A percentile compares a stretch with the other conserved stretches of the same genome.
Conservation (phyloP, 306 rosid species). For the Mucuna pruriens region DNA sequence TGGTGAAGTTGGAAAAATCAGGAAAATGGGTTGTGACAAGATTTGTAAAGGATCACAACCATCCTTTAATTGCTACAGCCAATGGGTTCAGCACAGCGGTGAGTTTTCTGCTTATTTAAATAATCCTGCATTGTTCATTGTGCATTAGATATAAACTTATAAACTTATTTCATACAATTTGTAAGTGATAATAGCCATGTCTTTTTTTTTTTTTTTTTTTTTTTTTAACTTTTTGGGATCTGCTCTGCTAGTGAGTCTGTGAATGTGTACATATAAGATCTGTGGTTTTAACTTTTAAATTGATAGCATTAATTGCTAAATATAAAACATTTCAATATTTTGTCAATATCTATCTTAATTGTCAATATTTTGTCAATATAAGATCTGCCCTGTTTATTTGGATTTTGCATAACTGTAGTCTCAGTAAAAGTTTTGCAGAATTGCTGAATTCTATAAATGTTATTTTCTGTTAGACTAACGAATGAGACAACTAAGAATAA, state of each 20-base stretch:
- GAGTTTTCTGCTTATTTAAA: constrained; percentile 48
- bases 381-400: neutral
- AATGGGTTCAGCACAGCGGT: constrained; percentile 80
- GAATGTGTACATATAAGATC: constrained; percentile 4
- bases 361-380: neutral
- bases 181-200: neutral
- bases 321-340: neutral
- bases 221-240: neutral
- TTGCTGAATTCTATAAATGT: neutral
- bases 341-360: constrained; percentile 21
- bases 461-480: too few species aligned
- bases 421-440: neutral
- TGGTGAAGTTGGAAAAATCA: constrained; percentile 87
- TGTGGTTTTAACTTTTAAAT: constrained; percentile 20
- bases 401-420: constrained; percentile 9
- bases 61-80: constrained; percentile 73
- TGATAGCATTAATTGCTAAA: constrained; percentile 1
- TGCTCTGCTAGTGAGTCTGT: constrained; percentile 13
- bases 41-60: constrained; percentile 88
- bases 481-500: neutral
- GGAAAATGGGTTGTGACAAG: constrained; percentile 95
- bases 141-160: constrained; percentile 10
- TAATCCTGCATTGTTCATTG: neutral
- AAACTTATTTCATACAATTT: neutral
- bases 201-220: neutral